Conservation (phyloP, 2,329 filamentous ascomycete genomes). For the Grosmannia clavigera region DNA sequence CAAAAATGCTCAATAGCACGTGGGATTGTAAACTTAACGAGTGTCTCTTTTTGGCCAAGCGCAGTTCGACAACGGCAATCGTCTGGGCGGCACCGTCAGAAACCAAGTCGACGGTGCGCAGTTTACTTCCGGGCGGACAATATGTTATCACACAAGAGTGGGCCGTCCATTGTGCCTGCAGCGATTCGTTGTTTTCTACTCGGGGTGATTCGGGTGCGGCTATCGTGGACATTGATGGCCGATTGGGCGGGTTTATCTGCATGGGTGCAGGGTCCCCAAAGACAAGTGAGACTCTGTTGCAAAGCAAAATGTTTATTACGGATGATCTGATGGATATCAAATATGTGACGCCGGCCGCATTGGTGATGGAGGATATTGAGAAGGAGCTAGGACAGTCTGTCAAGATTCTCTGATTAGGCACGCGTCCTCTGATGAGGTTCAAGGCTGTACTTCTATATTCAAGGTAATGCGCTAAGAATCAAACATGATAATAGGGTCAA, state of each 20-base stretch:
- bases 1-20: too few relatives aligned
- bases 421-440: too few relatives aligned
- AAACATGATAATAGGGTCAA: too few relatives aligned
- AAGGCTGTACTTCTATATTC: too few relatives aligned
- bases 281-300: neutral
- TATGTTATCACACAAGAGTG: neutral
- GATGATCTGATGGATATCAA: neutral
- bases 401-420: neutral
- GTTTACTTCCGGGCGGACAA: too few relatives aligned
- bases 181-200: neutral
- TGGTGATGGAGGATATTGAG: neutral
- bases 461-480: too few relatives aligned
- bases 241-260: neutral
- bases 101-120: too few relatives aligned
- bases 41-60: too few relatives aligned
- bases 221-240: neutral
- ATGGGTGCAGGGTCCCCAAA: neutral
- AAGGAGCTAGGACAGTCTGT: neutral
- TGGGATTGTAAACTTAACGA: too few relatives aligned
- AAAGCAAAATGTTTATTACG: neutral
- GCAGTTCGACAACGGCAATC: too few relatives aligned
- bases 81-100: too few relatives aligned
- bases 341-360: neutral
- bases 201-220: neutral
- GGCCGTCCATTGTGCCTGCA: neutral